Base-by-base conservation (phyloP, 2,329 filamentous ascomycete species). In the Ophiocordyceps camponoti-saundersi region DNA sequence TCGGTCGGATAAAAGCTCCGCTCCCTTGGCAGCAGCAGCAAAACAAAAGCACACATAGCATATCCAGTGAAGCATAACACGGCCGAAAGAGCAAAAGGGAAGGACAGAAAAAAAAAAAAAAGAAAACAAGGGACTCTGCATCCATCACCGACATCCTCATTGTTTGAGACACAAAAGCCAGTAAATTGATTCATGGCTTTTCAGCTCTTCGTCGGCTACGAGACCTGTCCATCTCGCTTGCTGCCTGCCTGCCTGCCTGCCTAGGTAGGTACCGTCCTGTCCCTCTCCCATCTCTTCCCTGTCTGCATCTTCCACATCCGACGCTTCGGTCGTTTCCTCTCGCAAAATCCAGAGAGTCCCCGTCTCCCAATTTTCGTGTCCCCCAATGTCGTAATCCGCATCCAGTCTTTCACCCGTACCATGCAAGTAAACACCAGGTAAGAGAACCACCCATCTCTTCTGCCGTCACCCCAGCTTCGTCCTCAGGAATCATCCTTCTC, bases 101-200 rank as follows among this genome's bases (percentile, higher is more conserved):
- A n/a, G n/a, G n/a, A n/a, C n/a, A n/a, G n/a, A n/a, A n/a, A n/a
- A n/a, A n/a, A 36, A 36, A 36, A 36, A 16, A 36, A 36, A 36
- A 11, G 16, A 36, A 36, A 36, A 16, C 12, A 36, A 36, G 32
- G 12, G 16, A 36, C 6, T 30, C 6, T 12, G 34, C 34, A 15
- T 39, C 13, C 32, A 36, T 36, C 32, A 11, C 32, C 32, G 32
- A 36, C 15, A 36, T 36, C 32, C 32, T 10, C 5, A 11, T 4
- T 15, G 12, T 7, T 44, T 47, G 46, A 47, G 45, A 49, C 42
- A 44, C 20, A n/a, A 36, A 36, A 26, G 29, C 32, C 44, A 45
- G 45, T 40, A 36, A 45, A 47, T 47, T 49, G 43, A 49, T 42
- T 49, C 44, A 45, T 44, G 40, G 32, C 44, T 36, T 43, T 47